Base-by-base conservation (phyloP, 192 early-diverging fungal genomes). In the Backusella liffmaniae region DNA sequence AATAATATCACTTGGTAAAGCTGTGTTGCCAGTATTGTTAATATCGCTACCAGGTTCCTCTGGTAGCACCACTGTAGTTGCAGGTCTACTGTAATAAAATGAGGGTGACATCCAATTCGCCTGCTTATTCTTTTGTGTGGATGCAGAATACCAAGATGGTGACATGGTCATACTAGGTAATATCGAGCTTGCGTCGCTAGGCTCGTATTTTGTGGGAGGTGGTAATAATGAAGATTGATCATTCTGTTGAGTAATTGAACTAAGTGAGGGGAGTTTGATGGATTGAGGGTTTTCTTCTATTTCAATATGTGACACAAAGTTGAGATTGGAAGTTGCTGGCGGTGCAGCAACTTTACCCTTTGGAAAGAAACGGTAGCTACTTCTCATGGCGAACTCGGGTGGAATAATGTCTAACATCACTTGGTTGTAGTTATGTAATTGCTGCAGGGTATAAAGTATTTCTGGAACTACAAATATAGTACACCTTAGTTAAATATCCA, bases 71-170 rank as follows among this genome's bases (percentile, higher is more conserved):
- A 74, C 75, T 1, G 79, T 65, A 0, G 75, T 74, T 8, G 75
- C 75, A 15, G 75, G 75, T 26, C 79, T 72, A 66, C 79, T 81
- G 23, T 81, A 81, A 65, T 81, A 81, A 44, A 81, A 81, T n/a
- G 75, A 77, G 12, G 79, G 79, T n/a, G 79, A 81, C 79, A 81
- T 81, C 75, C 79, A 77, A 39, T 73, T 70, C 1, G 51, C 59
- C 4, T 81, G 73, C 12, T 53, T 51, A 29, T 74, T 81, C 35
- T 81, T 81, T 70, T 81, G 79, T 65, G 79, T 76, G 1, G 79
- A 81, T 9, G 79, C 75, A 23, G 76, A 73, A 44, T 81, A 81
- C 75, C 75, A 81, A 5, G 79, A 77, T n/a, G 79, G 79, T 15
- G 79, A 81, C 79, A 81, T 81, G 7, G 75, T 70, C 72, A 76